A percentile compares a stretch with the other conserved stretches of the same genome.
phyloP scores from a whole-genome alignment of 495 filamentous ascomycete species.

The Aspergillus campestris region DNA sequence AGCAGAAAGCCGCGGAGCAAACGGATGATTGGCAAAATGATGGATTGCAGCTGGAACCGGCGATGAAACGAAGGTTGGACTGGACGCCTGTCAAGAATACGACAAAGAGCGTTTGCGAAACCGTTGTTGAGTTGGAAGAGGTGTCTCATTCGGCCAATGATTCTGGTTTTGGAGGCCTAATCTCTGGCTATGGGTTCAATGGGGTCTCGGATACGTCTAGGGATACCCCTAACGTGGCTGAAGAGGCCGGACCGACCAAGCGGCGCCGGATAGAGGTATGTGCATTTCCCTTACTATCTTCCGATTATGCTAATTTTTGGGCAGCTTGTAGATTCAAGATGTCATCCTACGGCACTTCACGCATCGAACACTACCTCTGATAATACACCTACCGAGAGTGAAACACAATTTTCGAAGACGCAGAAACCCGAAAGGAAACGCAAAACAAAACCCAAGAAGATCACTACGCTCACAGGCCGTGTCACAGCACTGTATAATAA shows the following conservation, averaged over 20 bases:
- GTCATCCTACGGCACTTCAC: slow-evolving; percentile 9
- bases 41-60: slow-evolving; percentile 26
- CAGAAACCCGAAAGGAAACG: slow-evolving; percentile 30
- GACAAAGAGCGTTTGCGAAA: not conserved
- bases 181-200: slow-evolving; percentile 29
- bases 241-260: slow-evolving; percentile 28
- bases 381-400: slow-evolving; percentile 6
- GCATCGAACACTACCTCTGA: slow-evolving; percentile 4
- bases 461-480: slow-evolving; percentile 75
- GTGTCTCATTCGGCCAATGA: not conserved
- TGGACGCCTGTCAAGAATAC: slow-evolving; percentile 37
- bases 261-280: slow-evolving; percentile 35
- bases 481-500: slow-evolving; percentile 66
- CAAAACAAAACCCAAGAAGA: slow-evolving; percentile 60
- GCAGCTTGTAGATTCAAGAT: slow-evolving; percentile 24
- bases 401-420: slow-evolving; percentile 3
- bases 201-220: slow-evolving; percentile 6
- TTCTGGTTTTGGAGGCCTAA: slow-evolving; percentile 17
- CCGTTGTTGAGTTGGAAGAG: slow-evolving; percentile 6
- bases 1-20: not conserved
- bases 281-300: not conserved
- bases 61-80: slow-evolving; percentile 29
- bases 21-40: slow-evolving; percentile 12
- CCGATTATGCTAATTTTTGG: not conserved
- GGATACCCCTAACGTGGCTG: slow-evolving; percentile 1